A percentile compares a stretch with the other conserved stretches of the same genome.
Evolutionary conservation across 805 yeast species (phyloP).

Genomic region (Phaffomyces antillensis): DNA sequence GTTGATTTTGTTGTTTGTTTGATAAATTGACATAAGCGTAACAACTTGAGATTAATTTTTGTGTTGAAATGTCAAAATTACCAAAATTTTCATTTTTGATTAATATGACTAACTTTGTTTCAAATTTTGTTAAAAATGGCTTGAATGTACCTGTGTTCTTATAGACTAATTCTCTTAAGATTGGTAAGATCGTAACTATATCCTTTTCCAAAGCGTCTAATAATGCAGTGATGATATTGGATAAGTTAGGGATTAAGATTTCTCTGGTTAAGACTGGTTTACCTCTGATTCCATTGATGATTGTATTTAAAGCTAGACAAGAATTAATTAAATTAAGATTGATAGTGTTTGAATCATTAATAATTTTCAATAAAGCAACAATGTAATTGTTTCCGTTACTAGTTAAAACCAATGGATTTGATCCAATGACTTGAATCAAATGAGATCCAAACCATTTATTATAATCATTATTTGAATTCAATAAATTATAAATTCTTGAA

Average conservation of each 20-base stretch:
- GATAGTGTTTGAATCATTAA: slow-evolving; percentile 26
- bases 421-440: slow-evolving; percentile 20
- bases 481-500: slow-evolving; percentile 24
- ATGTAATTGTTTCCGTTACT: slow-evolving; percentile 33
- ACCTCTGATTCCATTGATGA: slow-evolving; percentile 49
- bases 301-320: slow-evolving; percentile 22
- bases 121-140: slow-evolving; percentile 64
- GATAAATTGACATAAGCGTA: slow-evolving; percentile 51
- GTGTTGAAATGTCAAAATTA: slow-evolving; percentile 33
- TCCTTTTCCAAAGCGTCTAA: slow-evolving; percentile 38
- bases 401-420: slow-evolving; percentile 24
- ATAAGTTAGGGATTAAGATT: slow-evolving; percentile 70
- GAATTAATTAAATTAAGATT: slow-evolving; percentile 26
- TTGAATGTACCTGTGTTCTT: slow-evolving; percentile 74
- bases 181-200: slow-evolving; percentile 27
- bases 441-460: slow-evolving; percentile 32
- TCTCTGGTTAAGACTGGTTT: slow-evolving; percentile 84
- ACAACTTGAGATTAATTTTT: slow-evolving; percentile 37
- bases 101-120: slow-evolving; percentile 34
- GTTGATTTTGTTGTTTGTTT: slow-evolving; percentile 30
- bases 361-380: slow-evolving; percentile 28
- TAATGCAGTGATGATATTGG: slow-evolving; percentile 48
- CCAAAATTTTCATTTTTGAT: slow-evolving; percentile 28
- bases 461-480: slow-evolving; percentile 28
- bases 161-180: slow-evolving; percentile 37